Evolutionary conservation across 768 basidiomycete species (phyloP).

Genomic region (Mycena albidolilacea): DNA sequence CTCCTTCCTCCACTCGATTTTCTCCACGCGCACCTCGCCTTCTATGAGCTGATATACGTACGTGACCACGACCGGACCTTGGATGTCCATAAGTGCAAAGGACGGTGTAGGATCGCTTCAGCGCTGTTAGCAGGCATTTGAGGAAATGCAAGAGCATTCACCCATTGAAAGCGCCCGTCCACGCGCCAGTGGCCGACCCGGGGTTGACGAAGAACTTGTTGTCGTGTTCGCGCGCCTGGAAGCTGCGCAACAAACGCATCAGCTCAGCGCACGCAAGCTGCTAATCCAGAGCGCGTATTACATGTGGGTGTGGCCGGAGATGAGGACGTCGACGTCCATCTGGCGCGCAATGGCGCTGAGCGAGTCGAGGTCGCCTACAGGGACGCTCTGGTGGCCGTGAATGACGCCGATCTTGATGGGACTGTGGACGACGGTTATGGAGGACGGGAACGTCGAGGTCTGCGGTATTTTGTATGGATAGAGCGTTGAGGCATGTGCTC

Average conservation of each 20-base stretch:
- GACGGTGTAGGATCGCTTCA: conserved; percentile 89
- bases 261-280: not conserved
- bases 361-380: conserved; percentile 93
- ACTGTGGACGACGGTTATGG: conserved; percentile 83
- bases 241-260: conserved; percentile 49
- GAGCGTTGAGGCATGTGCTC: not conserved
- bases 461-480: conserved; percentile 41
- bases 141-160: conserved; percentile 47
- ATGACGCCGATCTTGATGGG: conserved; percentile 94
- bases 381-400: conserved; percentile 95
- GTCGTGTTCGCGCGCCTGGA: conserved; percentile 94
- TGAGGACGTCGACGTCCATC: conserved; percentile 97
- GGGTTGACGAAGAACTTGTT: conserved; percentile 96
- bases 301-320: conserved; percentile 96
- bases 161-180: conserved; percentile 85
- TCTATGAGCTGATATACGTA: conserved; percentile 97
- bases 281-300: conserved; percentile 54
- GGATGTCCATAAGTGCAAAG: conserved; percentile 98
- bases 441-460: conserved; percentile 83
- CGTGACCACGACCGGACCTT: conserved; percentile 96
- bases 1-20: conserved; percentile 76
- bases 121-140: conserved; percentile 26
- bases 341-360: conserved; percentile 90
- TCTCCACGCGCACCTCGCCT: conserved; percentile 93
- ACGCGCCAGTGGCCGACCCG: conserved; percentile 95